Conservation (phyloP, 2,329 filamentous ascomycete species). For the Aspergillus novofumigatus region DNA sequence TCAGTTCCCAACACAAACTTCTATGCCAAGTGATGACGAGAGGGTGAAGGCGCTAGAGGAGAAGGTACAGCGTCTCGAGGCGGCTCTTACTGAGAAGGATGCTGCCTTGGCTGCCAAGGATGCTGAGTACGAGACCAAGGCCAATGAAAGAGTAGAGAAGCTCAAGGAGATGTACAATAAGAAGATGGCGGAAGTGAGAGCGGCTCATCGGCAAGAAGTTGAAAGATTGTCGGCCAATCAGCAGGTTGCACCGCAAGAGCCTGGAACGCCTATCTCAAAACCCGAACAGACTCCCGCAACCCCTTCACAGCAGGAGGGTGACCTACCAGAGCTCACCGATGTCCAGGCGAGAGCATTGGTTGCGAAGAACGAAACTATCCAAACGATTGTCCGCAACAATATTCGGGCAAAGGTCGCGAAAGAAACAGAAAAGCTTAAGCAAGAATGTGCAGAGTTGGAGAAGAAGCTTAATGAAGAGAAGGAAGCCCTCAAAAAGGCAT, state of each 20-base stretch:
- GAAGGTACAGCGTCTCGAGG: slow-evolving; percentile 51
- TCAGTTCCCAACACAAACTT: slow-evolving; percentile 27
- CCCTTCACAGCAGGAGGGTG: slow-evolving; percentile 30
- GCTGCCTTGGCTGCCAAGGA: slow-evolving; percentile 44
- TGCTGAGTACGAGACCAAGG: slow-evolving; percentile 46
- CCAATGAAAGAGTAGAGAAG: slow-evolving; percentile 50
- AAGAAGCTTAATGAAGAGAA: slow-evolving; percentile 38
- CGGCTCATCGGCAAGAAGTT: slow-evolving; percentile 47
- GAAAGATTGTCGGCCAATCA: slow-evolving; percentile 46
- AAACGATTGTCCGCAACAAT: slow-evolving; percentile 53
- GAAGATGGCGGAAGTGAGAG: slow-evolving; percentile 58
- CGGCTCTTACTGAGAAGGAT: slow-evolving; percentile 50
- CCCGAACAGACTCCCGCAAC: slow-evolving; percentile 24
- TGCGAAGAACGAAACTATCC: slow-evolving; percentile 47
- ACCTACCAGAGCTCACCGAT: slow-evolving; percentile 43
- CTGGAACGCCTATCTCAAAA: slow-evolving; percentile 19
- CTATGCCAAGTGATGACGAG: slow-evolving; percentile 43
- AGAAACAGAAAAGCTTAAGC: slow-evolving; percentile 39
- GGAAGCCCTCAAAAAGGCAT: slow-evolving; percentile 41
- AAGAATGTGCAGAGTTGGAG: slow-evolving; percentile 32
- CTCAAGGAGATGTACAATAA: slow-evolving; percentile 66
- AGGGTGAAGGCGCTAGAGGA: slow-evolving; percentile 61
- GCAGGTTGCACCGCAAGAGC: slow-evolving; percentile 23
- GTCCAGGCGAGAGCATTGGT: slow-evolving; percentile 49
- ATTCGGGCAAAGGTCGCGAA: slow-evolving; percentile 47